Evolutionary conservation across 305 asterid species (phyloP).

Genomic region (Fraxinus latifolia): DNA sequence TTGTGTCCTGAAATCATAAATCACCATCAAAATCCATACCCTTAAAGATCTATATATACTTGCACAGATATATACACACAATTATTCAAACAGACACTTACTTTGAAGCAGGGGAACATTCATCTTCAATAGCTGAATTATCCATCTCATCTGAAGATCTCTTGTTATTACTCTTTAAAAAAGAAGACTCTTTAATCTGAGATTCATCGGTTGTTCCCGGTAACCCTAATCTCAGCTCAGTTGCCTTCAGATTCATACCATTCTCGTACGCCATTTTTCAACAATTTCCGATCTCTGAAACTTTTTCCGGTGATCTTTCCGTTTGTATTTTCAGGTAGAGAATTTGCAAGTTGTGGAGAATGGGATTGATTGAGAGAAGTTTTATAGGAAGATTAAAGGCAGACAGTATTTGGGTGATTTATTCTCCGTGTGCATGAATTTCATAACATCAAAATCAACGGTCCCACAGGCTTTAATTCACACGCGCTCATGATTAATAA

Average conservation of each 20-base stretch:
- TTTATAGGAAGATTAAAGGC: slow-evolving; percentile 36
- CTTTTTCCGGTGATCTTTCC: background rate
- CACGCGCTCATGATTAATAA: slow-evolving; percentile 31
- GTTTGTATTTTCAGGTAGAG: background rate
- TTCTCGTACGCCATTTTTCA: slow-evolving; percentile 23
- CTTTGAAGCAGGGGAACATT: slow-evolving; percentile 45
- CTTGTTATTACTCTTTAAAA: slow-evolving; percentile 35
- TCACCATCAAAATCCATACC: background rate
- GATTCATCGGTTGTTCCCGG: slow-evolving; percentile 50
- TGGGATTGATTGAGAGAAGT: slow-evolving; percentile 22
- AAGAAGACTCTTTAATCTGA: slow-evolving; percentile 14
- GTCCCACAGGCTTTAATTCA: slow-evolving; percentile 20
- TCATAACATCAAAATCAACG: slow-evolving; percentile 15
- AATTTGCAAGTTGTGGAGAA: slow-evolving; percentile 21
- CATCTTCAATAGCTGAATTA: slow-evolving; percentile 15
- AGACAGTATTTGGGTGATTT: slow-evolving; percentile 32
- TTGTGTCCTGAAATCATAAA: slow-evolving; percentile 45
- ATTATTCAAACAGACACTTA: slow-evolving; percentile 29
- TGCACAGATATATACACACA: background rate
- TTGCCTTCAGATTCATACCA: slow-evolving; percentile 51
- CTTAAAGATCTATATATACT: background rate
- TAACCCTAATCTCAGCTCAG: slow-evolving; percentile 53
- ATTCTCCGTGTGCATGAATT: slow-evolving; percentile 46
- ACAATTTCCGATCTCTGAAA: background rate
- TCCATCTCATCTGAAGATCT: slow-evolving; percentile 47